Evolutionary conservation across 371 early-diverging fungal species (phyloP).

Genomic region (Blakeslea trispora): DNA sequence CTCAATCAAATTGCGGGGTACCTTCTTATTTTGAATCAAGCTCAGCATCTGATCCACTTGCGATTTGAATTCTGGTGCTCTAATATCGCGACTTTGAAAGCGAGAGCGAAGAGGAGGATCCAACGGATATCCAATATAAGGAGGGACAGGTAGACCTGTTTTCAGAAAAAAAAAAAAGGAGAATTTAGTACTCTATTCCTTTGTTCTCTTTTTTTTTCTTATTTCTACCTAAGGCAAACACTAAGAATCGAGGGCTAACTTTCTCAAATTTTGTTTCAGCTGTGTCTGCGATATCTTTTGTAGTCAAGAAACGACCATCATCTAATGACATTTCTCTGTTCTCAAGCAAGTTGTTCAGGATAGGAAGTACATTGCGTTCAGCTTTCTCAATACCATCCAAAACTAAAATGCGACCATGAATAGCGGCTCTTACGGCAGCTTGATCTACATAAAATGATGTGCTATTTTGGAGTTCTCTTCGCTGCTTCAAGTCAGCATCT

Average conservation of each 20-base stretch:
- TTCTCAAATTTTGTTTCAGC: slow-evolving; percentile 67
- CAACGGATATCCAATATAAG: slow-evolving; percentile 77
- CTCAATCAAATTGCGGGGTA: slow-evolving; percentile 48
- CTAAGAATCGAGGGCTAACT: slow-evolving; percentile 71
- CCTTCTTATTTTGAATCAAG: slow-evolving; percentile 31
- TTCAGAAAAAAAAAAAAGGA: no score
- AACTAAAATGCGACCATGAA: slow-evolving; percentile 77
- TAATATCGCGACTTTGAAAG: slow-evolving; percentile 74
- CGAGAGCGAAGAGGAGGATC: slow-evolving; percentile 86
- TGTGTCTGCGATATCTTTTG: slow-evolving; percentile 54
- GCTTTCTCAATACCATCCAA: slow-evolving; percentile 87
- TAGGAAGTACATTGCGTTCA: slow-evolving; percentile 85
- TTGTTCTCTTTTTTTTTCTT: no score
- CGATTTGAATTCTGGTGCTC: slow-evolving; percentile 60
- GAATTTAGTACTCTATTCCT: no score
- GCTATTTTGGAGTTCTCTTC: slow-evolving; percentile 75
- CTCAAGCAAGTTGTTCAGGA: slow-evolving; percentile 85
- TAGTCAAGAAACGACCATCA: slow-evolving; percentile 80
- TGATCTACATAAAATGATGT: slow-evolving; percentile 80
- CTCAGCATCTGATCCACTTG: slow-evolving; percentile 58
- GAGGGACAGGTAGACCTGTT: slow-evolving; percentile 73
- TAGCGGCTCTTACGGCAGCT: slow-evolving; percentile 81
- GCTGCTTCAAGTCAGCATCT: slow-evolving; percentile 82
- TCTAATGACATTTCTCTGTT: slow-evolving; percentile 89
- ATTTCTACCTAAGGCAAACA: slow-evolving; percentile 69